phyloP scores from a whole-genome alignment of 106 monocot genomes.

The Platanthera guangdongensis region DNA sequence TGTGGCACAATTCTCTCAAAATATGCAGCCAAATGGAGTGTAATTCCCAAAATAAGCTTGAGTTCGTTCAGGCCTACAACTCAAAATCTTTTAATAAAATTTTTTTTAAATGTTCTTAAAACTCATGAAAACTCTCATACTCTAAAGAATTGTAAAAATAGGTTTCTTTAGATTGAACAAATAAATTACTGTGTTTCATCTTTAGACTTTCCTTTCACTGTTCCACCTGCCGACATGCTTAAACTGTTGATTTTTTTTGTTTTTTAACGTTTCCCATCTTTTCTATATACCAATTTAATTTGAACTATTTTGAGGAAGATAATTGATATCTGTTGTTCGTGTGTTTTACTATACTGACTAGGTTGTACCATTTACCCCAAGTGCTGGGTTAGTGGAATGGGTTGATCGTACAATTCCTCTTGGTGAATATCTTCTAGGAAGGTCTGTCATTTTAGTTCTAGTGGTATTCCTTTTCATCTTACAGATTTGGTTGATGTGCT shows the following conservation, averaged over 20 bases:
- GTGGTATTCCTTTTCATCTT: not conserved
- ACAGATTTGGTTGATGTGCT: slow-evolving; percentile 8
- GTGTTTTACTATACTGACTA: slow-evolving; percentile 12
- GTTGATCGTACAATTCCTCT: slow-evolving; percentile 93
- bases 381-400: slow-evolving; percentile 99
- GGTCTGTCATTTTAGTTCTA: slow-evolving; percentile 31
- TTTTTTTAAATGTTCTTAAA: not conserved
- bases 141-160: not conserved
- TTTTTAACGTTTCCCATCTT: not conserved
- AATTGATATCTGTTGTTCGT: not conserved
- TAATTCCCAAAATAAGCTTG: too few species aligned
- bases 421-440: slow-evolving; percentile 98
- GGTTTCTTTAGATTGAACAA: not conserved
- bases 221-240: not conserved
- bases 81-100: not conserved
- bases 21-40: too few species aligned
- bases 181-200: not conserved
- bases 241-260: not conserved
- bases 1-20: too few species aligned
- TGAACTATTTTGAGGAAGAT: not conserved
- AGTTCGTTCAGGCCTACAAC: too few species aligned
- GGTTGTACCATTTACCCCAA: slow-evolving; percentile 98
- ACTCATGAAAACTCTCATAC: not conserved
- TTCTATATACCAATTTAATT: not conserved
- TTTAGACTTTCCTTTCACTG: not conserved